These are phyloP conservation scores for Monilinia fructigena DNA, from an alignment of 2,329 filamentous ascomycete genomes.

Conservation along the genomic window DNA sequence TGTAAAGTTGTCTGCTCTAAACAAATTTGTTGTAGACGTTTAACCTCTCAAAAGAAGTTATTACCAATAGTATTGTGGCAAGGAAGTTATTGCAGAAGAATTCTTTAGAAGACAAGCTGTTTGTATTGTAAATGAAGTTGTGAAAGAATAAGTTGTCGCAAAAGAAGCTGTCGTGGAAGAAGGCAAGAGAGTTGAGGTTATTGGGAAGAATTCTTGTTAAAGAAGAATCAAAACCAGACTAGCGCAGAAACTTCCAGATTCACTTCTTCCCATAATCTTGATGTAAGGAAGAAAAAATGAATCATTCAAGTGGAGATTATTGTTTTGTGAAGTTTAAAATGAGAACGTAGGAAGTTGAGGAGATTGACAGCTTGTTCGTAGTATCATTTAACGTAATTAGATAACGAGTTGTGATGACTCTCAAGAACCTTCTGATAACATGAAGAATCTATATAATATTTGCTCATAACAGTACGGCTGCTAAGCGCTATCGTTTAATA, in stretches of 20 bases:
- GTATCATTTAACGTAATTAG: neutral
- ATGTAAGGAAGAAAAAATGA: neutral
- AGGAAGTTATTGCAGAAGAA: neutral
- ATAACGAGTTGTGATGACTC: neutral
- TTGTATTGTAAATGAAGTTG: too few species aligned
- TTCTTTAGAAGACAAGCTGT: neutral
- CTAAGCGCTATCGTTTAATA: neutral
- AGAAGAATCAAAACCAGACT: neutral
- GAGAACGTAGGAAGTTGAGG: too few species aligned
- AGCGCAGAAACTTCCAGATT: neutral
- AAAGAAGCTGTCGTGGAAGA: neutral
- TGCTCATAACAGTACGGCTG: neutral
- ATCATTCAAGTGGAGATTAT: neutral
- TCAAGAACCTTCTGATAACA: neutral
- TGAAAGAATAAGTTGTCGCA: neutral
- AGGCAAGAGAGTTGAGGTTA: too few species aligned
- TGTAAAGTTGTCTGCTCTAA: too few species aligned
- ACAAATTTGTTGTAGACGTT: too few species aligned
- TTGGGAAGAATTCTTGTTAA: neutral
- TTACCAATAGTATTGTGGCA: neutral
- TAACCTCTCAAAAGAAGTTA: too few species aligned
- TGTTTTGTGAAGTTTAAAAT: neutral
- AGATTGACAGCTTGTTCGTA: neutral
- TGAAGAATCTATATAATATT: neutral
- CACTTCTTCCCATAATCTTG: neutral